Percentiles rank a stretch among this genome's conserved stretches.
Evolutionary conservation across 495 filamentous ascomycete genomes (phyloP).

Genomic region (Tuber magnatum): DNA sequence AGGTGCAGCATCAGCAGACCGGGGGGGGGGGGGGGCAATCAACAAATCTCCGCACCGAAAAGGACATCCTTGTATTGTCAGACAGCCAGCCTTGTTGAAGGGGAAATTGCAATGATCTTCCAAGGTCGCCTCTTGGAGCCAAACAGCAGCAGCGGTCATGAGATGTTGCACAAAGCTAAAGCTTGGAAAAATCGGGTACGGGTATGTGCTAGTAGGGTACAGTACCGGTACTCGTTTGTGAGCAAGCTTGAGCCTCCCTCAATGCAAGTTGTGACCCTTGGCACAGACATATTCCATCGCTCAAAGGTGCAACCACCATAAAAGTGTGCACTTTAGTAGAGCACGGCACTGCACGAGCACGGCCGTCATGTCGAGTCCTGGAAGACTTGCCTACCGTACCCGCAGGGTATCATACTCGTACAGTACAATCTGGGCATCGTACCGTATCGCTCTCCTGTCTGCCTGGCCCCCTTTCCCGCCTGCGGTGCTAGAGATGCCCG

Average conservation of each 20-base stretch:
- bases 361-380: neutral
- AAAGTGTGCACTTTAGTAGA: neutral
- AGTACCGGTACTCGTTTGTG: neutral
- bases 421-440: neutral
- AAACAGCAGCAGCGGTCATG: neutral
- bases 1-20: neutral
- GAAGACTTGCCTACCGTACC: neutral
- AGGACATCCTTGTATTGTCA: neutral
- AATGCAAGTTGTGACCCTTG: neutral
- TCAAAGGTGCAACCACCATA: neutral
- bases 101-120: conserved; percentile 2
- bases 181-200: neutral
- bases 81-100: neutral
- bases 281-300: neutral
- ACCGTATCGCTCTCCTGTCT: neutral
- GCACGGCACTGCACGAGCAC: neutral
- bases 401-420: too few relatives aligned
- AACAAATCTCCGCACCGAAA: neutral
- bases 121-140: neutral
- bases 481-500: neutral
- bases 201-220: neutral
- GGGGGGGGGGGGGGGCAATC: too few relatives aligned
- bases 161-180: neutral
- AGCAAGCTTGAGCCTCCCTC: neutral
- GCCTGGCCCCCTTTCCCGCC: neutral